phyloP scores from a whole-genome alignment of 1,284 basidiomycete genomes.

The Ganoderma lingzhi region DNA sequence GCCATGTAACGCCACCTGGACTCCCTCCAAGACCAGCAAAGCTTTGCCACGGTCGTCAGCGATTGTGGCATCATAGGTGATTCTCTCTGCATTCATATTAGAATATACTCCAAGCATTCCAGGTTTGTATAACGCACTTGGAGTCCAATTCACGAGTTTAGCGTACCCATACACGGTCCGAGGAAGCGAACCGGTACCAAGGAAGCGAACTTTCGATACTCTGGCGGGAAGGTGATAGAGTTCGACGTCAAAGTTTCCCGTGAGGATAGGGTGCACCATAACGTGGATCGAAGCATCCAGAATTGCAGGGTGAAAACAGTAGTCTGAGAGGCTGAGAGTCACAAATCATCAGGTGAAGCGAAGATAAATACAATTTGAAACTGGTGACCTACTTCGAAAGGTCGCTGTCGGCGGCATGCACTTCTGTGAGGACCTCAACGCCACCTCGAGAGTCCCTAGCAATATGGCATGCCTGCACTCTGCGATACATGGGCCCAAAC shows the following conservation, averaged over 20 bases:
- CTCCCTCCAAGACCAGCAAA: conserved; percentile 26
- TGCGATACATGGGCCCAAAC: conserved; percentile 28
- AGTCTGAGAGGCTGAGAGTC: conserved; percentile 15
- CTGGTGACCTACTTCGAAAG: conserved; percentile 27
- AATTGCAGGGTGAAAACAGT: conserved; percentile 49
- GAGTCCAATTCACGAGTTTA: conserved; percentile 34
- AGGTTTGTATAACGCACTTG: conserved; percentile 31
- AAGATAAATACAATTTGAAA: too few relatives aligned
- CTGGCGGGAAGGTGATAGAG: conserved; percentile 44
- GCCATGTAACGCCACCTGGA: conserved; percentile 32
- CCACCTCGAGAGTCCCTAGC: conserved; percentile 9
- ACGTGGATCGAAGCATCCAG: conserved; percentile 47
- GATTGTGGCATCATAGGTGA: conserved; percentile 32
- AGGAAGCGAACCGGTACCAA: conserved; percentile 26
- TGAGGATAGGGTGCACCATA: conserved; percentile 39
- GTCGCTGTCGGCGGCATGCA: conserved; percentile 17
- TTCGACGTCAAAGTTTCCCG: conserved; percentile 35
- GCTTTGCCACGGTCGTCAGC: conserved; percentile 26
- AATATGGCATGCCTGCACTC: conserved; percentile 18
- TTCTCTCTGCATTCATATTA: conserved; percentile 14
- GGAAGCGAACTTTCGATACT: conserved; percentile 29
- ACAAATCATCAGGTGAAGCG: background rate
- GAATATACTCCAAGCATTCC: too few relatives aligned
- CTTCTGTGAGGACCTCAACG: conserved; percentile 17
- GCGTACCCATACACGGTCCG: conserved; percentile 32